Evolutionary conservation across 1,284 basidiomycete genomes (phyloP), one percentile per base, ranked within the genome.

Genomic region (Ustanciosporium gigantosporum): DNA sequence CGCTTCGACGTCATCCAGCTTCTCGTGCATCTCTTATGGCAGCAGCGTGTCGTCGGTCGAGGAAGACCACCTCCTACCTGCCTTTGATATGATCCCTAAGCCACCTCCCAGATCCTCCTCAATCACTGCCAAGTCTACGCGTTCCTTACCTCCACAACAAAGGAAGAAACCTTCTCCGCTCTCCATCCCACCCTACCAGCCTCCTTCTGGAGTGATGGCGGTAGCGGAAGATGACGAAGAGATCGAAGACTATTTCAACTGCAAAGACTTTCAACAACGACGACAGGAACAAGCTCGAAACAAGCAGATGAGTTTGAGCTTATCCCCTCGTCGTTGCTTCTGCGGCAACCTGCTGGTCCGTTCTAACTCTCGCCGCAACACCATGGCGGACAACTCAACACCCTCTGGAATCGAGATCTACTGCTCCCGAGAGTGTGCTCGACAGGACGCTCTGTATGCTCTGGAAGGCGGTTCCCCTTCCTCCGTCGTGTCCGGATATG

Each of bases 71-170:
- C 50, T 43, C 22, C 39, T 60, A 5, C 42, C 46, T 2, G 34
- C 41, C 17, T 31, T 49, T 23, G 31, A 41, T 17, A 24, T 41
- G 7, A 41, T 48, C 31, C 57, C 57, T 13, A 60, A 53, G 21
- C 57, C 57, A 9, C 57, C 50, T 5, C 57, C 57, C 16, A 49
- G 50, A 36, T 53, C 57, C 15, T 49, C 57, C 14, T 60, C 57
- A 22, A 60, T 60, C 46, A 53, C 57, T 5, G 24, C 51, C 31
- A 42, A 47, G 32, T 59, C 50, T 38, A 31, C 15, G 16, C 24
- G 35, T 1, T 29, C 27, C 27, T n/a, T n/a, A n/a, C n/a, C n/a
- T n/a, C 42, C 42, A 37, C 46, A 39, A 2, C 46, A 58, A 15
- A 43, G 48, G 8, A 47, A 45, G 29, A 59, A 52, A 31, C 56